A percentile compares a stretch with the other conserved stretches of the same genome.
Conservation (phyloP, 2,329 filamentous ascomycete species). For the Parastagonospora nodorum region DNA sequence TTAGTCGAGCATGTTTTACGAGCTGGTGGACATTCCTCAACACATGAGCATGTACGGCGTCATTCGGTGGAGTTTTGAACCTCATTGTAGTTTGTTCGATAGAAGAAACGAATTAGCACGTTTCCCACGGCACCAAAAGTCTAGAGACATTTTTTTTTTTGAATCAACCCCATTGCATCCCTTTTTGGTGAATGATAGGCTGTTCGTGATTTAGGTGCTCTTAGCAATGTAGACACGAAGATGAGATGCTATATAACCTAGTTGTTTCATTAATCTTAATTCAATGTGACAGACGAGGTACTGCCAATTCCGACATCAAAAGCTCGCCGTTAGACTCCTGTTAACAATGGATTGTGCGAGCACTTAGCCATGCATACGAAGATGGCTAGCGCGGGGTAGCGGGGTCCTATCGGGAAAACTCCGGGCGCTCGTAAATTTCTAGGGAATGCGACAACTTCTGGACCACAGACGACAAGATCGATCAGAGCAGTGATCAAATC, state of each 20-base stretch:
- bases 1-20: constrained; percentile 5
- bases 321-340: too few species aligned
- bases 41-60: constrained; percentile 25
- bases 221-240: too few species aligned
- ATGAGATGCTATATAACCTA: too few species aligned
- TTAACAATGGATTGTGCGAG: too few species aligned
- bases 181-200: too few species aligned
- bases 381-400: constrained; percentile 22
- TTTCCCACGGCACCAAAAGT: constrained; percentile 3
- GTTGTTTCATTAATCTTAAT: too few species aligned
- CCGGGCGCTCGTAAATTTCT: constrained; percentile 22
- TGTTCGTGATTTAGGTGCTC: too few species aligned
- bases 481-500: background rate
- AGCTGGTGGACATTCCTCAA: constrained; percentile 4
- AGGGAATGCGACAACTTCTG: constrained; percentile 8
- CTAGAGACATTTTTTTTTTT: background rate
- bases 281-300: too few species aligned
- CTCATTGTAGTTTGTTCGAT: constrained; percentile 4
- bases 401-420: constrained; percentile 18
- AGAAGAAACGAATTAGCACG: background rate
- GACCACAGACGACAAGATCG: background rate
- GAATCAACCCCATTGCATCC: too few species aligned
- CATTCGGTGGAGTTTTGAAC: constrained; percentile 20
- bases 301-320: too few species aligned
- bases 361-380: background rate